Evolutionary conservation across 768 basidiomycete species (phyloP).

Genomic region (Austroboletus eburneus): DNA sequence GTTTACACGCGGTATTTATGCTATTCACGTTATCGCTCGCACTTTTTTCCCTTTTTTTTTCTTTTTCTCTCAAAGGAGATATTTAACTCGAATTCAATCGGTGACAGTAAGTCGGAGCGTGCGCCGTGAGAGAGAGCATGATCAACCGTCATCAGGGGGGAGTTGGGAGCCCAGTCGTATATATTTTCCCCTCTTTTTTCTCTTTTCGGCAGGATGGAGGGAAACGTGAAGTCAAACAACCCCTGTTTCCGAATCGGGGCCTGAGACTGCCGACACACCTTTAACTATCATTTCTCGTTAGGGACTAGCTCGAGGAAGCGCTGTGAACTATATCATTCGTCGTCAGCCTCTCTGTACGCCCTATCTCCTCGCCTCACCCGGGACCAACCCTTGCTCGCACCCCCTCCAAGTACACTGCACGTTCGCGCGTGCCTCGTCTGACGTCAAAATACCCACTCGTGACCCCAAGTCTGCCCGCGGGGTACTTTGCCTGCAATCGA

Average conservation of each 20-base stretch:
- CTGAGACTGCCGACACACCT: too few species aligned
- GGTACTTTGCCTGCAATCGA: too few species aligned
- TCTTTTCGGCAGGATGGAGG: not conserved
- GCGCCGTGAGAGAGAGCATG: constrained; percentile 2
- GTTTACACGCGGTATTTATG: constrained; percentile 21
- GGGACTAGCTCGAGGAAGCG: not conserved
- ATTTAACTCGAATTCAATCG: not conserved
- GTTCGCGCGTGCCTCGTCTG: not conserved
- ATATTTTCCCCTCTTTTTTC: not conserved
- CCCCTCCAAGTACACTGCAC: too few species aligned
- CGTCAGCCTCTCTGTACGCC: not conserved
- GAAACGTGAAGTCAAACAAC: not conserved
- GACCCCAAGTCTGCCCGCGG: not conserved
- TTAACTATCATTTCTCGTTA: too few species aligned
- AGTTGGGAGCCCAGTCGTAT: constrained; percentile 3
- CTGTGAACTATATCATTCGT: not conserved
- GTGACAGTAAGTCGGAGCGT: not conserved
- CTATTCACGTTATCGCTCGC: constrained; percentile 11
- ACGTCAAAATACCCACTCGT: constrained; percentile 5
- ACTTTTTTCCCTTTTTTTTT: not conserved
- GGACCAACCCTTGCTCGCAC: too few species aligned
- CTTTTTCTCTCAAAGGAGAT: constrained; percentile 2
- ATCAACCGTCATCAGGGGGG: constrained; percentile 6
- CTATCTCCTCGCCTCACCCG: not conserved
- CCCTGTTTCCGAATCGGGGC: too few species aligned